Evolutionary conservation across 257 asterid genomes (phyloP).

Genomic region (Apocynum venetum): DNA sequence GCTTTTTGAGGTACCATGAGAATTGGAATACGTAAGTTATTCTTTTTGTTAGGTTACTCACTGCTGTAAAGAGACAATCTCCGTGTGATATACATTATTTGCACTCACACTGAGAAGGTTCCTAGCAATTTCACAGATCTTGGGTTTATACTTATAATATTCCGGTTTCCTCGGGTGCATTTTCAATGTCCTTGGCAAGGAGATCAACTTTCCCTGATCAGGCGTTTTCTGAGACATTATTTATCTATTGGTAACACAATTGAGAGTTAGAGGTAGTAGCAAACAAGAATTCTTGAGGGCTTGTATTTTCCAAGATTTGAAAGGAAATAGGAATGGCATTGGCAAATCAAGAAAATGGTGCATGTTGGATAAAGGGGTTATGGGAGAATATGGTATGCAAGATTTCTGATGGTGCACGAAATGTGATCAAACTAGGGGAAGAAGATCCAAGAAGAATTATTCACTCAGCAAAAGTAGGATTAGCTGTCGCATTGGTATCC

Average conservation of each 20-base stretch:
- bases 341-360: conserved; percentile 18
- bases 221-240: not conserved
- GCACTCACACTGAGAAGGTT: not conserved
- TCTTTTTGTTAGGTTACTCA: not conserved
- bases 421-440: conserved; percentile 40
- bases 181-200: not conserved
- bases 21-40: not conserved
- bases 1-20: not conserved
- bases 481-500: conserved; percentile 56
- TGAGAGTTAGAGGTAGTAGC: not conserved
- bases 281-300: not conserved
- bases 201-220: not conserved
- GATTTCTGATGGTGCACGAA: conserved; percentile 11
- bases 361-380: conserved; percentile 17
- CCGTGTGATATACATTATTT: not conserved
- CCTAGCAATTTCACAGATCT: not conserved
- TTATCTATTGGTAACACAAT: not conserved
- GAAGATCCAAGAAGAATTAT: conserved; percentile 60
- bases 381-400: conserved; percentile 16
- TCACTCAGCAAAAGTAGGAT: conserved; percentile 56
- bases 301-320: not conserved
- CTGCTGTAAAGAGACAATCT: conserved; percentile 4
- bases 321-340: conserved; percentile 28
- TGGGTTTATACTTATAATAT: not conserved
- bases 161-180: not conserved